Percentiles rank a stretch among this genome's conserved stretches.
Conservation (phyloP, 2,329 filamentous ascomycete genomes). For the Dactylonectria macrodidyma region DNA sequence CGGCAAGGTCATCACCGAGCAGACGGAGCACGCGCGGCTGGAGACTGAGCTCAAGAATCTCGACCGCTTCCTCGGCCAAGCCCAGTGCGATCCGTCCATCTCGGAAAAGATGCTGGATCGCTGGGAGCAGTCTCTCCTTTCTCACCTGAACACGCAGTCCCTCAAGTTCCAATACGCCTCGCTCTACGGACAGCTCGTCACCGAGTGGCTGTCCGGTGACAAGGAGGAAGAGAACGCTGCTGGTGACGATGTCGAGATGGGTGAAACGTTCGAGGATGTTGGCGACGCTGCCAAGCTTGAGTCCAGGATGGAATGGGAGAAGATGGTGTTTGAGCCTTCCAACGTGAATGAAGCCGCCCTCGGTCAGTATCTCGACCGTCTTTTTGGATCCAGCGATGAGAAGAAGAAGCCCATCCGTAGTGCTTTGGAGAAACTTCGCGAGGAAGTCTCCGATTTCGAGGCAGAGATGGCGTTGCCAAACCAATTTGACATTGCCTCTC, state of each 20-base stretch:
- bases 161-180: constrained; percentile 61
- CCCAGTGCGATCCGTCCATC: constrained; percentile 58
- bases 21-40: constrained; percentile 47
- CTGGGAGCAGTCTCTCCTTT: constrained; percentile 56
- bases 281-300: constrained; percentile 59
- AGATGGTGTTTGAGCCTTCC: constrained; percentile 58
- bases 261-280: constrained; percentile 58
- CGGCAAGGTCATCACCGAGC: constrained; percentile 40
- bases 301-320: constrained; percentile 58
- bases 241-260: constrained; percentile 46
- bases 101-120: constrained; percentile 51
- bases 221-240: constrained; percentile 33
- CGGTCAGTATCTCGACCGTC: constrained; percentile 54
- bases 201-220: constrained; percentile 60
- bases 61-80: constrained; percentile 58
- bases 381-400: constrained; percentile 55
- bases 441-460: constrained; percentile 52
- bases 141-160: constrained; percentile 57
- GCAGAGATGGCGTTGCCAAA: constrained; percentile 45
- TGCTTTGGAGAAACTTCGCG: constrained; percentile 47
- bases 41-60: constrained; percentile 57
- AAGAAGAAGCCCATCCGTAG: constrained; percentile 43
- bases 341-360: constrained; percentile 56
- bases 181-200: constrained; percentile 63
- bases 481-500: constrained; percentile 53